A percentile compares a stretch with the other conserved stretches of the same genome.
Conservation (phyloP, 176 grass and related monocot genomes). For the Carex myosuroides region DNA sequence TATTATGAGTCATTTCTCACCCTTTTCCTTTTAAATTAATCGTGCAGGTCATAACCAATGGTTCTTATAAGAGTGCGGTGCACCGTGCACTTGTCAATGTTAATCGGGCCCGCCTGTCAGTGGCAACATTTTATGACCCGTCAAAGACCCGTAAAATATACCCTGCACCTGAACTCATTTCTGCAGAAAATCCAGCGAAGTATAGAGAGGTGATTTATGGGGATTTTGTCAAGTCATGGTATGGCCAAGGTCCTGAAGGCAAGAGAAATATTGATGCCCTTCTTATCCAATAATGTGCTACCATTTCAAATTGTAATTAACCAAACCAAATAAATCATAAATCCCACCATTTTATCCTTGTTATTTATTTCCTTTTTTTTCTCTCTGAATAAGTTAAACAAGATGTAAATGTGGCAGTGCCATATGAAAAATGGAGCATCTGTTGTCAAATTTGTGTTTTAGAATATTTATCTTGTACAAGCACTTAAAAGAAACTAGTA, state of each 20-base stretch:
- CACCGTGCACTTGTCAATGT: slow-evolving; percentile 78
- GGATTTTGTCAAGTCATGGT: slow-evolving; percentile 88
- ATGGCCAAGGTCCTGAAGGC: slow-evolving; percentile 83
- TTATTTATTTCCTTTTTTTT: neutral
- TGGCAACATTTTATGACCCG: slow-evolving; percentile 85
- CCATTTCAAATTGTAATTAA: neutral
- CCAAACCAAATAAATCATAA: too few species aligned
- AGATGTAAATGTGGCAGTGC: neutral
- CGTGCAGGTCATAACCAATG: slow-evolving; percentile 78
- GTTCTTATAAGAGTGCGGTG: slow-evolving; percentile 61
- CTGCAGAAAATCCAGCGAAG: slow-evolving; percentile 38
- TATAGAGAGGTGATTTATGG: slow-evolving; percentile 77
- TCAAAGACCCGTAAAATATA: slow-evolving; percentile 61
- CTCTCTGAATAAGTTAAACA: neutral
- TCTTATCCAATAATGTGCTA: slow-evolving; percentile 29
- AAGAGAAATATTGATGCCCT: slow-evolving; percentile 87
- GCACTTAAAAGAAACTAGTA: neutral
- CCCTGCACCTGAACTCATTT: slow-evolving; percentile 49
- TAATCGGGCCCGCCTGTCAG: slow-evolving; percentile 55
- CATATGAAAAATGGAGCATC: neutral
- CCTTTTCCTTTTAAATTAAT: slow-evolving; percentile 8
- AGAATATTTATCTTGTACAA: neutral
- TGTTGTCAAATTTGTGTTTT: neutral
- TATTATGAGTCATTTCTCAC: neutral
- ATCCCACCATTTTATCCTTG: too few species aligned